These are phyloP conservation scores for Coemansia asiatica DNA, from an alignment of 192 early-diverging fungal genomes.

Conservation along the genomic window DNA sequence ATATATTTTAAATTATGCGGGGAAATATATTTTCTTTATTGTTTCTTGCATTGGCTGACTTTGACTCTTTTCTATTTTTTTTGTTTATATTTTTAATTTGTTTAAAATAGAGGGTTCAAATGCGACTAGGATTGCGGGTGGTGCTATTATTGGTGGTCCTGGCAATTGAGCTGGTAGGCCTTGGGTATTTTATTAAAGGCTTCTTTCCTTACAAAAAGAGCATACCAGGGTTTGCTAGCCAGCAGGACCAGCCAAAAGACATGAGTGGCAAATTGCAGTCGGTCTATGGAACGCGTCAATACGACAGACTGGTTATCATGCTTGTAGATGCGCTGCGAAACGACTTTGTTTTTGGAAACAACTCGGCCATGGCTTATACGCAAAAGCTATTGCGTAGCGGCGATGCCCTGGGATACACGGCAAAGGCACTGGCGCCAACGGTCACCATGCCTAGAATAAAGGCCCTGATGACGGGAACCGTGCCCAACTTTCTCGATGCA, in stretches of 20 bases:
- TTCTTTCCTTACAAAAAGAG: constrained; percentile 79
- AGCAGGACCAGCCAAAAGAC: constrained; percentile 28
- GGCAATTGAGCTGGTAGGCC: constrained; percentile 60
- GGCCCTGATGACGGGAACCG: constrained; percentile 71
- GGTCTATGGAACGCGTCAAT: constrained; percentile 10
- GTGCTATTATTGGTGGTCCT: constrained; percentile 20
- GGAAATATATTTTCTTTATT: too few relatives aligned
- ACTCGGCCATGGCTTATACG: constrained; percentile 65
- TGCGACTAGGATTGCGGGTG: constrained; percentile 24
- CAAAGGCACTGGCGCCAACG: constrained; percentile 63
- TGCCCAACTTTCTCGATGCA: constrained; percentile 80
- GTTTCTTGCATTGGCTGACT: too few relatives aligned
- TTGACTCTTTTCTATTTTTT: background rate
- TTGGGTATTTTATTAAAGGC: constrained; percentile 67
- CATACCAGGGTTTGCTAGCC: constrained; percentile 62
- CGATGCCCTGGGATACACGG: constrained; percentile 49
- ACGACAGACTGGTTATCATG: constrained; percentile 66
- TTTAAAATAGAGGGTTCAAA: background rate
- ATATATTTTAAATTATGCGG: too few relatives aligned
- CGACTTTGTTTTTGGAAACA: constrained; percentile 72
- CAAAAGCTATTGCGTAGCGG: constrained; percentile 56
- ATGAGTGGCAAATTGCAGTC: background rate
- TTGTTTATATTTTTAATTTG: constrained; percentile 8
- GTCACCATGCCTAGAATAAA: constrained; percentile 82
- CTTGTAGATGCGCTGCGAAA: constrained; percentile 75